A percentile compares a stretch with the other conserved stretches of the same genome.
phyloP scores from a whole-genome alignment of 495 filamentous ascomycete species.

The Neurospora discreta region DNA sequence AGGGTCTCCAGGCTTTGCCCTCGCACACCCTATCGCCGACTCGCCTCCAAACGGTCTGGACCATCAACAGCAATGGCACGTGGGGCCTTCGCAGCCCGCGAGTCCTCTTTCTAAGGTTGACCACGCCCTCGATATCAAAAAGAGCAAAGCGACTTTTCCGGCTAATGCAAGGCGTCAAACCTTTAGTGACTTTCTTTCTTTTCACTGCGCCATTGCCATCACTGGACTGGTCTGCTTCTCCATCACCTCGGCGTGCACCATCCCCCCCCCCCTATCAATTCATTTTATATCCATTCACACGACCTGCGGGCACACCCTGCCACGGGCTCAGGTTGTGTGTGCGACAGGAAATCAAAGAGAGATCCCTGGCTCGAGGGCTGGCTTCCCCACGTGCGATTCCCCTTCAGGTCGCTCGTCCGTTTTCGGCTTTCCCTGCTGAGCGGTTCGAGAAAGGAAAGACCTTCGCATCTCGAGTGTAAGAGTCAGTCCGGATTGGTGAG shows the following conservation, averaged over 20 bases:
- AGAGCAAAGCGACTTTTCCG: not conserved
- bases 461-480: not conserved
- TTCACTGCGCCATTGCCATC: not conserved
- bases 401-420: too few species aligned
- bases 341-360: not conserved
- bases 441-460: too few species aligned
- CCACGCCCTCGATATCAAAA: not conserved
- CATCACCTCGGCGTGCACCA: not conserved
- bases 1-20: not conserved
- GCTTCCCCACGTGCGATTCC: too few species aligned
- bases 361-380: not conserved
- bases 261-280: not conserved
- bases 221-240: not conserved
- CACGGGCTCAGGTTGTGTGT: not conserved
- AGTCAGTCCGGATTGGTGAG: not conserved
- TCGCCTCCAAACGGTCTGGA: not conserved
- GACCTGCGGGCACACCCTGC: not conserved
- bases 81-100: not conserved
- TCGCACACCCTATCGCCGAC: not conserved
- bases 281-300: not conserved
- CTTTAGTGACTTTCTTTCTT: not conserved
- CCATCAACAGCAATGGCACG: not conserved
- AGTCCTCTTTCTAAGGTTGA: not conserved
- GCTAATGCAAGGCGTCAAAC: not conserved
- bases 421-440: too few species aligned